Evolutionary conservation across 148 eudicot genomes (phyloP).

Genomic region (Camellia japonica): DNA sequence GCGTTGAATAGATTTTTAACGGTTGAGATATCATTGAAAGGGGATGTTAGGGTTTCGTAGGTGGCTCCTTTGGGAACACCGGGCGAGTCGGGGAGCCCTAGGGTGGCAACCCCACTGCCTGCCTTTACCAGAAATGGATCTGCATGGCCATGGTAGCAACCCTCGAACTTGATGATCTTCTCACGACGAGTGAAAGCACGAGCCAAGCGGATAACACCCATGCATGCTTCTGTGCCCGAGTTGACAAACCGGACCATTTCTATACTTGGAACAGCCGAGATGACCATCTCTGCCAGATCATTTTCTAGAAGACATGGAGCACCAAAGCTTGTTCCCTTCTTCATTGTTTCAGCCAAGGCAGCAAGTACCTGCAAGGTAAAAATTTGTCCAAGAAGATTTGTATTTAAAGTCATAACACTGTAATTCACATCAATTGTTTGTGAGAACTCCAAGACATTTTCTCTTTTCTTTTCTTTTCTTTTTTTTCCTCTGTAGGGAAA

Average conservation of each 20-base stretch:
- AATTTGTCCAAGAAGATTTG: background rate
- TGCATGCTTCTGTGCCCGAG: constrained; percentile 30
- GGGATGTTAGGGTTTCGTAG: constrained; percentile 37
- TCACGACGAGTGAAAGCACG: constrained; percentile 85
- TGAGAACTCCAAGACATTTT: background rate
- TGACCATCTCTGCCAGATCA: too few species aligned
- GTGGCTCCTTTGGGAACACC: constrained; percentile 88
- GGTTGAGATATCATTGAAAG: constrained; percentile 36
- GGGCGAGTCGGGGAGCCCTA: constrained; percentile 92
- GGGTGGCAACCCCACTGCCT: constrained; percentile 88
- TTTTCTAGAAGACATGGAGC: constrained; percentile 83
- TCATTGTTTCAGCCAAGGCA: constrained; percentile 91
- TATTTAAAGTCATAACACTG: background rate
- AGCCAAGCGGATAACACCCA: constrained; percentile 91
- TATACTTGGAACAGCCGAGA: too few species aligned
- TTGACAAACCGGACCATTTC: too few species aligned
- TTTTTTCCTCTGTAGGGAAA: background rate
- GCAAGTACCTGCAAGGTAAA: constrained; percentile 64
- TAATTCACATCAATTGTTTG: background rate
- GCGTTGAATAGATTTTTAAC: constrained; percentile 53
- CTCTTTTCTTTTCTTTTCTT: background rate
- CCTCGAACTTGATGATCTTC: constrained; percentile 85
- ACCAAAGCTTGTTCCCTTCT: constrained; percentile 95
- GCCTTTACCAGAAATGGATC: constrained; percentile 95
- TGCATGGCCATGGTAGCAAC: constrained; percentile 24